A percentile compares a stretch with the other conserved stretches of the same genome.
phyloP scores from a whole-genome alignment of 805 yeast genomes.

The Metschnikowia continentalis region DNA sequence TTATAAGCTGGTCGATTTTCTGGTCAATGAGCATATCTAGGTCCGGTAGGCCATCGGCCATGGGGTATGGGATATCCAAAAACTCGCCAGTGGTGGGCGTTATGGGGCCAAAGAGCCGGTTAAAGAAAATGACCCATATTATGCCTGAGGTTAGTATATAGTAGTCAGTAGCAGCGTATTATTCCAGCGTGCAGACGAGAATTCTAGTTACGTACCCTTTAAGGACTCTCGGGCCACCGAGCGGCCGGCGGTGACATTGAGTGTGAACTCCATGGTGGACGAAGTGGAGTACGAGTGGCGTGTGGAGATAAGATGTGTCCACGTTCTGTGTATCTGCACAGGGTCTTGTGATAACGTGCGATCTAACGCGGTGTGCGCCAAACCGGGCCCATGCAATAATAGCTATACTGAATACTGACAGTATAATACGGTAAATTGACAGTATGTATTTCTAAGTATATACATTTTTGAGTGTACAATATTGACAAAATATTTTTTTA shows the following conservation, averaged over 20 bases:
- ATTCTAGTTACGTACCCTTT: conserved; percentile 37
- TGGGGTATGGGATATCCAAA: conserved; percentile 56
- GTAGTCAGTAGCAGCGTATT: not conserved
- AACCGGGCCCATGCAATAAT: not conserved
- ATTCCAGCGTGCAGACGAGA: not conserved
- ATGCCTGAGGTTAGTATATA: conserved; percentile 38
- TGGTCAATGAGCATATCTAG: conserved; percentile 44
- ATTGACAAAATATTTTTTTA: too few relatives aligned
- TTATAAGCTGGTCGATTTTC: conserved; percentile 29
- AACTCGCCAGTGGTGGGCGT: conserved; percentile 54
- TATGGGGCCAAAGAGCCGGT: conserved; percentile 63
- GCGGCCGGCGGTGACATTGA: conserved; percentile 48
- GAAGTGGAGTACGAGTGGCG: not conserved
- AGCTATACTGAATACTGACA: too few relatives aligned
- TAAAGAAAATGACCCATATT: conserved; percentile 64
- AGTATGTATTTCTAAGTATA: too few relatives aligned
- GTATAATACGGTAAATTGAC: too few relatives aligned
- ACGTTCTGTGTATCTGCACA: conserved; percentile 2
- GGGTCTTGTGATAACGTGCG: conserved; percentile 3
- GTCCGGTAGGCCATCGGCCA: conserved; percentile 43
- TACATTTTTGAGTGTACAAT: too few relatives aligned
- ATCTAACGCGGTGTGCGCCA: conserved; percentile 2
- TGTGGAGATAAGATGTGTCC: not conserved
- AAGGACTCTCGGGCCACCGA: conserved; percentile 52
- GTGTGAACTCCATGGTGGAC: conserved; percentile 40